Percentiles rank a stretch among this genome's conserved stretches.
phyloP scores from a whole-genome alignment of 2,329 filamentous ascomycete species.

The Xylaria sp. region DNA sequence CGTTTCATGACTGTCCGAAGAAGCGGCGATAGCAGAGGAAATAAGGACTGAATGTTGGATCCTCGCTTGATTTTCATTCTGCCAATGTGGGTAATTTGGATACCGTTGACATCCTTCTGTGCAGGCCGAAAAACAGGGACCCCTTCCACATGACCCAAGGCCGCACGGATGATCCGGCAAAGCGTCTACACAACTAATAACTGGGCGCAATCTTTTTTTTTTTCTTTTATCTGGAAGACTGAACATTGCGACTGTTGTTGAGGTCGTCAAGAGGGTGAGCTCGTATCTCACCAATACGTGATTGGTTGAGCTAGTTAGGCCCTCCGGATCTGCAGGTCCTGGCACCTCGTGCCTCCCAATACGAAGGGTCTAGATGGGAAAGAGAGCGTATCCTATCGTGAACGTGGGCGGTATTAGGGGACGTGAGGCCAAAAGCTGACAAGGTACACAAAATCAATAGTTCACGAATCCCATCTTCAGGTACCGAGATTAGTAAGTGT shows the following conservation, averaged over 20 bases:
- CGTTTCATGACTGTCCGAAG: conserved; percentile 1
- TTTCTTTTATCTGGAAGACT: too few relatives aligned
- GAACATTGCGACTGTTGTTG: neutral
- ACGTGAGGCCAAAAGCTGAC: neutral
- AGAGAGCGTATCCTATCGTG: conserved; percentile 17
- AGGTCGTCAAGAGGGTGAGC: neutral
- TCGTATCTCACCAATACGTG: neutral
- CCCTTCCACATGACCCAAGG: too few relatives aligned
- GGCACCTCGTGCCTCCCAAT: conserved; percentile 13
- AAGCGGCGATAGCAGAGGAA: neutral
- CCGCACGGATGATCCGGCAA: too few relatives aligned
- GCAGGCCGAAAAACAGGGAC: too few relatives aligned
- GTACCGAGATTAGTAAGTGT: neutral
- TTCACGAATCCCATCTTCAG: neutral
- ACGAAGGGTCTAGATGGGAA: conserved; percentile 13
- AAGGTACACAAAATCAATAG: neutral
- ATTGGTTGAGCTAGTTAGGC: neutral
- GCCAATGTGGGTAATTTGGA: too few relatives aligned
- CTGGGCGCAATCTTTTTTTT: too few relatives aligned
- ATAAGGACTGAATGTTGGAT: neutral
- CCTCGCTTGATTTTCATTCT: too few relatives aligned
- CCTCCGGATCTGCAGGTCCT: conserved; percentile 20
- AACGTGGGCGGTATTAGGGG: conserved; percentile 13
- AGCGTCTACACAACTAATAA: too few relatives aligned
- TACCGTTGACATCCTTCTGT: too few relatives aligned